Percentiles rank a stretch among this genome's conserved stretches.
Evolutionary conservation across 371 early-diverging fungal species (phyloP).

Genomic region (Apophysomyces sp.): DNA sequence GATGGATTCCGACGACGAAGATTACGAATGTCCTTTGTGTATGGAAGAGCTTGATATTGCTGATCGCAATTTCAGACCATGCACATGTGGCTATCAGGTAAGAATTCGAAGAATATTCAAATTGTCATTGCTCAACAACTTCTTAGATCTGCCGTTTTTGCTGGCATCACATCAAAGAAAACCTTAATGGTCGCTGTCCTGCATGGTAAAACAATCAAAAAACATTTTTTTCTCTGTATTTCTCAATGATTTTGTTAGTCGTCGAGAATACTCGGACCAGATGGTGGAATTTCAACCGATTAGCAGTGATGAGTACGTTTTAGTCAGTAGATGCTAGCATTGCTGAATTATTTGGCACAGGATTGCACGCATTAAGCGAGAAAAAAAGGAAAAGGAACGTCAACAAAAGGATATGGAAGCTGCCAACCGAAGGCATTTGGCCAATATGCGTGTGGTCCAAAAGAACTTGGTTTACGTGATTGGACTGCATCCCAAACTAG

Average conservation of each 20-base stretch:
- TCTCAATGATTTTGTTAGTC: conserved; percentile 39
- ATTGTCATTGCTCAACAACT: background rate
- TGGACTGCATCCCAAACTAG: conserved; percentile 82
- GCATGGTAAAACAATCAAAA: conserved; percentile 71
- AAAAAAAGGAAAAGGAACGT: conserved; percentile 85
- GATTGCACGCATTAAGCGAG: conserved; percentile 63
- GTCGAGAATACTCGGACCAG: conserved; percentile 82
- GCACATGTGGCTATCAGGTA: conserved; percentile 98
- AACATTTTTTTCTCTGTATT: background rate
- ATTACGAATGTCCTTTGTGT: conserved; percentile 94
- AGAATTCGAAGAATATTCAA: background rate
- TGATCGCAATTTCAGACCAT: conserved; percentile 93
- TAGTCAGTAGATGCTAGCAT: background rate
- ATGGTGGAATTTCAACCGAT: conserved; percentile 87
- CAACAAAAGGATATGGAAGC: conserved; percentile 89
- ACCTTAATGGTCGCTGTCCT: conserved; percentile 91
- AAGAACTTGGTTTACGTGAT: conserved; percentile 95
- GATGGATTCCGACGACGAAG: conserved; percentile 72
- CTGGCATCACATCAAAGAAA: conserved; percentile 95
- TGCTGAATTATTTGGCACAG: conserved; percentile 21
- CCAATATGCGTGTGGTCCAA: conserved; percentile 92
- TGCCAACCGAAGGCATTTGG: conserved; percentile 82
- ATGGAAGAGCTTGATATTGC: conserved; percentile 96
- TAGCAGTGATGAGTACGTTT: conserved; percentile 82
- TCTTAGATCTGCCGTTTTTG: conserved; percentile 97